These are phyloP conservation scores for Ramaria sp. DNA, from an alignment of 768 basidiomycete species.

Conservation along the genomic window DNA sequence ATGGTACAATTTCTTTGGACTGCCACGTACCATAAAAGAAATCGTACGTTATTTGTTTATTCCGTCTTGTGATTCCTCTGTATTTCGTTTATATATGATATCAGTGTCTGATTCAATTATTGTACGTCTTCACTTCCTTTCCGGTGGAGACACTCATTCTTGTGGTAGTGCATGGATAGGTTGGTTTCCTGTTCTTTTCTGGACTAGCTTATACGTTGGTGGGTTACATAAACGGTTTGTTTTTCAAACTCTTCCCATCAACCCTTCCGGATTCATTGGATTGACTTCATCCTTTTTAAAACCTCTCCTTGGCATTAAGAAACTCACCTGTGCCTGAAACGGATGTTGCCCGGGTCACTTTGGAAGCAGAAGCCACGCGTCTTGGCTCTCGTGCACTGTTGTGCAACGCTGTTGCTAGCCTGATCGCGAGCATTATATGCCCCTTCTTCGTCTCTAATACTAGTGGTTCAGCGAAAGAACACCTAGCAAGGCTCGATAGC, in stretches of 20 bases:
- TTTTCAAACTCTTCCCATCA: constrained; percentile 16
- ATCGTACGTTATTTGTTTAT: constrained; percentile 48
- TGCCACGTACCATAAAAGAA: constrained; percentile 67
- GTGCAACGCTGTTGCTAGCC: constrained; percentile 58
- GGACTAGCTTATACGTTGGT: constrained; percentile 78
- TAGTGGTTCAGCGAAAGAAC: neutral
- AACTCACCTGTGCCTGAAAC: constrained; percentile 4
- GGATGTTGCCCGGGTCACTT: constrained; percentile 13
- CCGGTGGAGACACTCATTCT: neutral
- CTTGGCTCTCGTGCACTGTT: constrained; percentile 80
- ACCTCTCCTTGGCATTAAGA: neutral
- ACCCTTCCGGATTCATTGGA: neutral
- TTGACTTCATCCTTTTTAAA: neutral
- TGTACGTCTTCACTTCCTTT: constrained; percentile 35
- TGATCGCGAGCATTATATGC: constrained; percentile 56
- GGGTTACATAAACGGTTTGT: constrained; percentile 64
- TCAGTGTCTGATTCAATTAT: constrained; percentile 73
- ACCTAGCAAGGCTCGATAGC: constrained; percentile 5
- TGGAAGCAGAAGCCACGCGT: constrained; percentile 65
- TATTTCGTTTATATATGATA: neutral
- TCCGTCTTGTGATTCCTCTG: neutral
- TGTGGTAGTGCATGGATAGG: constrained; percentile 63
- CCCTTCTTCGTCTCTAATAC: constrained; percentile 45
- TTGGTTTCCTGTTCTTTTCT: constrained; percentile 92
- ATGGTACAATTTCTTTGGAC: constrained; percentile 54